Percentiles rank a stretch among this genome's conserved stretches.
Evolutionary conservation across 2,329 filamentous ascomycete genomes (phyloP).

Genomic region (Apiospora marii): DNA sequence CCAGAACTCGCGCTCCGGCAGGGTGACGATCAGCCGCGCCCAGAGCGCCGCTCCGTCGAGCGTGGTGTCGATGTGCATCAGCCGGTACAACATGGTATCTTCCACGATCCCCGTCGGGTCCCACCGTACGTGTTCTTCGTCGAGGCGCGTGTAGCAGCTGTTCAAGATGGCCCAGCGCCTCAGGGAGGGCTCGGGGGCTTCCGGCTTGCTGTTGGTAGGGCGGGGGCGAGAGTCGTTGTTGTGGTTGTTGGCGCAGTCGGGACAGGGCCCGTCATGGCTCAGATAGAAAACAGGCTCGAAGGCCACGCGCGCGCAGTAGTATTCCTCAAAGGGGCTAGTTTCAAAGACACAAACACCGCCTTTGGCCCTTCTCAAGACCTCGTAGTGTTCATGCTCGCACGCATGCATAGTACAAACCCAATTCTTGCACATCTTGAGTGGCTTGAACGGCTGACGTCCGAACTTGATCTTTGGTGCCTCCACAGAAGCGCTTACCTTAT

Average conservation of each 20-base stretch:
- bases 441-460: neutral
- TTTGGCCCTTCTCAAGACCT: neutral
- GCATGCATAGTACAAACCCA: neutral
- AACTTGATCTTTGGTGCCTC: too few species aligned
- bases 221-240: neutral
- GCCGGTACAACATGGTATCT: neutral
- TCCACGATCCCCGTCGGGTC: neutral
- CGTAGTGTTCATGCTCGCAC: neutral
- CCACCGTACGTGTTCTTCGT: neutral
- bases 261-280: neutral
- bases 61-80: neutral
- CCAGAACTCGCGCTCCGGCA: neutral
- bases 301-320: neutral
- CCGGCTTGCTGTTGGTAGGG: neutral
- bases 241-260: neutral
- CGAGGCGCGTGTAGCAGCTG: neutral
- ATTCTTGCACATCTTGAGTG: neutral
- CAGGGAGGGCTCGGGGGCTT: neutral
- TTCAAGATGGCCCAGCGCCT: neutral
- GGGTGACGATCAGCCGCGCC: neutral
- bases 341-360: neutral
- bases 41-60: neutral
- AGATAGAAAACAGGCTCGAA: neutral
- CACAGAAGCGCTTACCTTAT: neutral
- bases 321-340: neutral